A percentile compares a stretch with the other conserved stretches of the same genome.
Conservation (phyloP, 2,329 filamentous ascomycete species). For the Xylariaceae sp. region DNA sequence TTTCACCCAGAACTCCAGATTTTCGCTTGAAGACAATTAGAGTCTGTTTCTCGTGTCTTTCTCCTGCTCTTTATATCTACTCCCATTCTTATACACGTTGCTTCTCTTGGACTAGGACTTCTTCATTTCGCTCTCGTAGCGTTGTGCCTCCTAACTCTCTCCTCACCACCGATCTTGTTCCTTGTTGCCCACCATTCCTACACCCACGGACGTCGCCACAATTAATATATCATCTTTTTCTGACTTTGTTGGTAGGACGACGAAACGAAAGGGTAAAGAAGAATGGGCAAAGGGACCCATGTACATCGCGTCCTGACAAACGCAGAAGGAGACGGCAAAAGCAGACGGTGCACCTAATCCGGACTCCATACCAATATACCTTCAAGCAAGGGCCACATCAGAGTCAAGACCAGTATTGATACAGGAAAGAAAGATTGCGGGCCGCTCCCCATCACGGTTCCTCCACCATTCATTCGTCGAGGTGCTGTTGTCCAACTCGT, state of each 20-base stretch:
- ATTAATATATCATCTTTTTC: neutral
- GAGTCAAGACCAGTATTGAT: conserved; percentile 3
- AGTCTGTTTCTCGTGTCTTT: neutral
- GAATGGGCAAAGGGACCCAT: neutral
- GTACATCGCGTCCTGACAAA: conserved; percentile 8
- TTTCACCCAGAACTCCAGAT: neutral
- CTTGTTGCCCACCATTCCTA: neutral
- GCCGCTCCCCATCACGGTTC: neutral
- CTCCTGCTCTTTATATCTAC: neutral
- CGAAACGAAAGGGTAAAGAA: neutral
- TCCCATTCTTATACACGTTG: neutral
- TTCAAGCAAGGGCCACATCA: conserved; percentile 1
- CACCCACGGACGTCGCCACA: neutral
- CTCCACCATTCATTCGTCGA: conserved; percentile 1
- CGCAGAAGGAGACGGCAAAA: conserved; percentile 2
- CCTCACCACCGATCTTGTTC: conserved; percentile 8
- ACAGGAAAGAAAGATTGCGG: conserved; percentile 3
- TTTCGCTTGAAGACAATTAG: neutral
- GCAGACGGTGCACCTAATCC: neutral
- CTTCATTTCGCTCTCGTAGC: conserved; percentile 6
- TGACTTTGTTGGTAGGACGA: neutral
- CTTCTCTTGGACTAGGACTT: neutral
- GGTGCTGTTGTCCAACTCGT: conserved; percentile 1
- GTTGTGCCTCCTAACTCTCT: conserved; percentile 2
- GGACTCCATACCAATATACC: conserved; percentile 1